These are phyloP conservation scores for Potentilla sterilis DNA, from an alignment of 306 rosid genomes.

Conservation along the genomic window DNA sequence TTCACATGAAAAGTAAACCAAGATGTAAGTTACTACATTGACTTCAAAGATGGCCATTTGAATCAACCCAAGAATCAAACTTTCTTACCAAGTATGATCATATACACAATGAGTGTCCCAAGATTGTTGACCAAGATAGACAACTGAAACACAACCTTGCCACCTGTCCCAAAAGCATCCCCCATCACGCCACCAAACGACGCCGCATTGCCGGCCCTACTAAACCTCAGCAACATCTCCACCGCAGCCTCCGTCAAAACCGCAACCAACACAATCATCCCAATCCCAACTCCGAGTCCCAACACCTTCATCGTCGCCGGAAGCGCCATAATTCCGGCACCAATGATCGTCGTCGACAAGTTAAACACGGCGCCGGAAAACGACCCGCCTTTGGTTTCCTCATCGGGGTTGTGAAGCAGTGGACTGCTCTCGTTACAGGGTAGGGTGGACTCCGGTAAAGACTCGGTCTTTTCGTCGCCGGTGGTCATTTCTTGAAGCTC, in stretches of 20 bases:
- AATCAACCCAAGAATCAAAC: not conserved
- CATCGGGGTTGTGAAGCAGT: constrained; percentile 15
- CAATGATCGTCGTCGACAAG: constrained; percentile 63
- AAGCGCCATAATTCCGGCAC: constrained; percentile 76
- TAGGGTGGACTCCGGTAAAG: constrained; percentile 15
- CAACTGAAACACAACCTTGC: constrained; percentile 43
- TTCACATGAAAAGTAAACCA: not conserved
- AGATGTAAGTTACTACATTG: not conserved
- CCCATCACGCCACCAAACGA: constrained; percentile 49
- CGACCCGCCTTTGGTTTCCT: constrained; percentile 36
- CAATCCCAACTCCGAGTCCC: constrained; percentile 47
- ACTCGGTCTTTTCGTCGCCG: constrained; percentile 7
- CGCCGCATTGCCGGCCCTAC: constrained; percentile 38
- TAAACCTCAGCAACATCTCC: constrained; percentile 57
- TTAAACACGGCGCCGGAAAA: constrained; percentile 54
- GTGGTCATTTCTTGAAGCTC: constrained; percentile 13
- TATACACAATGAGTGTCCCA: constrained; percentile 65
- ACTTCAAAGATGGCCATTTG: not conserved
- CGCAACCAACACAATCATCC: constrained; percentile 45
- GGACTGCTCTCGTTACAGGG: constrained; percentile 22
- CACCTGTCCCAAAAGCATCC: constrained; percentile 50
- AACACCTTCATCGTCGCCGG: constrained; percentile 74
- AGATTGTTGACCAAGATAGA: constrained; percentile 54
- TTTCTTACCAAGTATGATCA: constrained; percentile 55
- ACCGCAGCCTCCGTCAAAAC: constrained; percentile 46